phyloP scores from a whole-genome alignment of 495 filamentous ascomycete genomes.

The Neurospora sp. region DNA sequence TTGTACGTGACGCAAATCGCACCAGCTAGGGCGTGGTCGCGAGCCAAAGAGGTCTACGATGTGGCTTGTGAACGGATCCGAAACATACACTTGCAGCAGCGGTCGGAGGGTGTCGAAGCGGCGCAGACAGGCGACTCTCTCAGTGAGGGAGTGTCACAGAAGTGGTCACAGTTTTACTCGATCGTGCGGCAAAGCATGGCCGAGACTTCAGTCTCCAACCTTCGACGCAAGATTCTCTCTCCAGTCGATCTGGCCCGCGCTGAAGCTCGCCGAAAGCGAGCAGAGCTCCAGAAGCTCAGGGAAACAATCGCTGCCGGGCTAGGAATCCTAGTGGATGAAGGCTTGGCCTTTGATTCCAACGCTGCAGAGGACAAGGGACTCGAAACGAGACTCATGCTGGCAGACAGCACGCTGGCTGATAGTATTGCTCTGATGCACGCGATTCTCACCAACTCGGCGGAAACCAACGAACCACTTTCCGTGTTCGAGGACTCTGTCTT shows the following conservation, averaged over 20 bases:
- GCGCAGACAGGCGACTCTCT: background rate
- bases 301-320: slow-evolving; percentile 77
- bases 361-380: slow-evolving; percentile 37
- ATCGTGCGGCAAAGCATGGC: slow-evolving; percentile 62
- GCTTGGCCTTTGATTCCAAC: slow-evolving; percentile 48
- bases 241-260: slow-evolving; percentile 60
- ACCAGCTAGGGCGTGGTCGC: slow-evolving; percentile 59
- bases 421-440: slow-evolving; percentile 74
- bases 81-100: slow-evolving; percentile 19
- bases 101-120: background rate
- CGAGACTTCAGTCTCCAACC: slow-evolving; percentile 49
- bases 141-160: slow-evolving; percentile 26
- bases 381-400: slow-evolving; percentile 63
- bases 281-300: slow-evolving; percentile 52
- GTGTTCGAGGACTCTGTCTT: slow-evolving; percentile 74
- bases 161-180: slow-evolving; percentile 70
- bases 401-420: slow-evolving; percentile 57
- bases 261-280: slow-evolving; percentile 60
- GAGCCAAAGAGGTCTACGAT: slow-evolving; percentile 50
- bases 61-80: slow-evolving; percentile 39
- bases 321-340: slow-evolving; percentile 76
- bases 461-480: slow-evolving; percentile 22
- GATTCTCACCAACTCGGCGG: slow-evolving; percentile 44
- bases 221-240: slow-evolving; percentile 51
- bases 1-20: slow-evolving; percentile 77